A percentile compares a stretch with the other conserved stretches of the same genome.
These are phyloP conservation scores for Paxillus involutus DNA, from an alignment of 768 basidiomycete genomes.

Conservation along the genomic window DNA sequence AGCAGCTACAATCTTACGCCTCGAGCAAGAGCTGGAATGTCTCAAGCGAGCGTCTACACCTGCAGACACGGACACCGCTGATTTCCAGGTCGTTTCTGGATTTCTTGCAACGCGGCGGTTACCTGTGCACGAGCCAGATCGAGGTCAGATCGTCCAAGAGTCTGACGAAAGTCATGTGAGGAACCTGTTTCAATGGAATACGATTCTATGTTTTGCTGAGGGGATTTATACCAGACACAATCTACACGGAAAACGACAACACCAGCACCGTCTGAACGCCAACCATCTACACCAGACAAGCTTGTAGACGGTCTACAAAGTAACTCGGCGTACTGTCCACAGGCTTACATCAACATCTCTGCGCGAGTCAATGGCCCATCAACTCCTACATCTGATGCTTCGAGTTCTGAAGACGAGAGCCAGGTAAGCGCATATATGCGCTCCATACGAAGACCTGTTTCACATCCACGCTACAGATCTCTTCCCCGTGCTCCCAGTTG, in stretches of 20 bases:
- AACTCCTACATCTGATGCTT: not conserved
- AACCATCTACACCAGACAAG: constrained; percentile 20
- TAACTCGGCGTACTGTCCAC: constrained; percentile 26
- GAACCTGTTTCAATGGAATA: not conserved
- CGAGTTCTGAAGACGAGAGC: constrained; percentile 2
- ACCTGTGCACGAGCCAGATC: not conserved
- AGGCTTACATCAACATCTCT: constrained; percentile 9
- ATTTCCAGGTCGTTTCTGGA: not conserved
- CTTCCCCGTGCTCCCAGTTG: not conserved
- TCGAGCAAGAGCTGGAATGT: constrained; percentile 43
- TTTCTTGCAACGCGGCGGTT: not conserved
- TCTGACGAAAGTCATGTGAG: constrained; percentile 4
- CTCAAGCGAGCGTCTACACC: constrained; percentile 23
- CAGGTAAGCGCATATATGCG: constrained; percentile 23
- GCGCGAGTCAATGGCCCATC: constrained; percentile 3
- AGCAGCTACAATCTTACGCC: constrained; percentile 44
- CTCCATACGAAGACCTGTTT: not conserved
- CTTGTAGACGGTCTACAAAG: constrained; percentile 23
- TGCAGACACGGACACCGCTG: constrained; percentile 12
- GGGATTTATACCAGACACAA: not conserved
- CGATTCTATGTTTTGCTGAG: not conserved
- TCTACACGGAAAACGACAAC: not conserved
- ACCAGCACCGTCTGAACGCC: not conserved
- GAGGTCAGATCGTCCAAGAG: not conserved
- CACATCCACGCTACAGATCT: constrained; percentile 2